Evolutionary conservation across 345 rosid genomes (phyloP).

Genomic region (Hibiscus trionum): DNA sequence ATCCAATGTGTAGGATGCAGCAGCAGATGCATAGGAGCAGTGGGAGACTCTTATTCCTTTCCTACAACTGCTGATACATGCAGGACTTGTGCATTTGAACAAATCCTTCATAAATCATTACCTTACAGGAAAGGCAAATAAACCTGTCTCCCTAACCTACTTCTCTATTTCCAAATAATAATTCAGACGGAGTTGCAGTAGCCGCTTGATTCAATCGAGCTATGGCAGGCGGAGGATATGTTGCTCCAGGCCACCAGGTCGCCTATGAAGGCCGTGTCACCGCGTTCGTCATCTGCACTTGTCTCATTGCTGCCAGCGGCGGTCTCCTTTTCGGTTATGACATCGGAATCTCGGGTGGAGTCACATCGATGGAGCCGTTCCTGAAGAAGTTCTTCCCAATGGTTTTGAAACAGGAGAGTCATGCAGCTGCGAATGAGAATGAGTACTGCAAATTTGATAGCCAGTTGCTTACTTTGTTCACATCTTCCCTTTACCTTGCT

Average conservation of each 20-base stretch:
- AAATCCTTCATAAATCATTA: not conserved
- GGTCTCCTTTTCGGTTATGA: slow-evolving; percentile 87
- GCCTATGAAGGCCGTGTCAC: slow-evolving; percentile 54
- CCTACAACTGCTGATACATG: not conserved
- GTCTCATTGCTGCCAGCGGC: slow-evolving; percentile 72
- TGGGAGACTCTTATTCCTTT: not conserved
- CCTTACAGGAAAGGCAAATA: not conserved
- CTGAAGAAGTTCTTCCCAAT: slow-evolving; percentile 54
- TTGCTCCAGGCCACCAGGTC: slow-evolving; percentile 21
- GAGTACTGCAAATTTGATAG: slow-evolving; percentile 74
- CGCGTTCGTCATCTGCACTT: slow-evolving; percentile 46
- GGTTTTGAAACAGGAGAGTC: slow-evolving; percentile 29
- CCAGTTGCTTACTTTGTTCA: slow-evolving; percentile 55
- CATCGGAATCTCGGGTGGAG: slow-evolving; percentile 83
- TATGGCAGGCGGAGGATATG: slow-evolving; percentile 53
- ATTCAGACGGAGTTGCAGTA: not conserved
- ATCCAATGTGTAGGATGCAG: not conserved
- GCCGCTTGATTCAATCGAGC: slow-evolving; percentile 3
- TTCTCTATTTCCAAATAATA: not conserved
- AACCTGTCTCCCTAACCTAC: not conserved
- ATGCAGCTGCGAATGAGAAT: slow-evolving; percentile 22
- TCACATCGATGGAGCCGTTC: slow-evolving; percentile 68
- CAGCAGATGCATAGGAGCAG: not conserved
- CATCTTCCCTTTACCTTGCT: slow-evolving; percentile 76
- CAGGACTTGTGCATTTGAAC: not conserved